phyloP scores from a whole-genome alignment of 495 filamentous ascomycete genomes.

The Penicillium riverlandense region DNA sequence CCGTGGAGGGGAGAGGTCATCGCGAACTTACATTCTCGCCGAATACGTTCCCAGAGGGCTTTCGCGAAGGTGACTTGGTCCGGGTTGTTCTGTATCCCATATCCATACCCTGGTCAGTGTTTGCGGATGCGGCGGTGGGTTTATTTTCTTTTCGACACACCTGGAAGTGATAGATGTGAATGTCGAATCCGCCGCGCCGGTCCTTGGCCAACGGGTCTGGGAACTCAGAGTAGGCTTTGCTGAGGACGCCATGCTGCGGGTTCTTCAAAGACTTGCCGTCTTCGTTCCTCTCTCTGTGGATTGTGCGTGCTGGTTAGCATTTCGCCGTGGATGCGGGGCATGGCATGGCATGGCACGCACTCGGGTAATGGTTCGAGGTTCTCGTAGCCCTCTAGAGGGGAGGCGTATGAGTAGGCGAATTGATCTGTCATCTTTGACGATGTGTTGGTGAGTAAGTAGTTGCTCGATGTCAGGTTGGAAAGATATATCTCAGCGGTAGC shows the following conservation, averaged over 20 bases:
- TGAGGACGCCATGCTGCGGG: constrained; percentile 46
- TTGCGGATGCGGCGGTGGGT: no score
- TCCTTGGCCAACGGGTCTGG: constrained; percentile 56
- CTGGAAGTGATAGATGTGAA: constrained; percentile 74
- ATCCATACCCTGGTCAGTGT: neutral
- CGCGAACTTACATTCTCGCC: constrained; percentile 62
- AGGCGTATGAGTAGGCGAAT: constrained; percentile 47
- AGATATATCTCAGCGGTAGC: neutral
- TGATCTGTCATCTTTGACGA: constrained; percentile 26
- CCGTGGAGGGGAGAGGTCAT: neutral
- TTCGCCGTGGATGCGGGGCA: neutral
- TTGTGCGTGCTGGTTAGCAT: neutral
- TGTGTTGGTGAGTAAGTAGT: neutral
- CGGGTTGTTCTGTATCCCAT: constrained; percentile 41
- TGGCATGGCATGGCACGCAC: constrained; percentile 33
- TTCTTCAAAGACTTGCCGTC: constrained; percentile 66
- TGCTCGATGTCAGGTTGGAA: neutral
- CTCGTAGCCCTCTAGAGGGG: constrained; percentile 62
- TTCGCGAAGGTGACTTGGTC: constrained; percentile 57
- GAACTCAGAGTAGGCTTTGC: constrained; percentile 59
- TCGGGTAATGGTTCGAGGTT: constrained; percentile 50
- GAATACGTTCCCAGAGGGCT: constrained; percentile 69
- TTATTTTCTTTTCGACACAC: constrained; percentile 9
- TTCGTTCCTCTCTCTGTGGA: constrained; percentile 33
- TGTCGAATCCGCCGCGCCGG: constrained; percentile 56